Evolutionary conservation across 495 filamentous ascomycete genomes (phyloP).

Genomic region (Bathelium albidoporum): DNA sequence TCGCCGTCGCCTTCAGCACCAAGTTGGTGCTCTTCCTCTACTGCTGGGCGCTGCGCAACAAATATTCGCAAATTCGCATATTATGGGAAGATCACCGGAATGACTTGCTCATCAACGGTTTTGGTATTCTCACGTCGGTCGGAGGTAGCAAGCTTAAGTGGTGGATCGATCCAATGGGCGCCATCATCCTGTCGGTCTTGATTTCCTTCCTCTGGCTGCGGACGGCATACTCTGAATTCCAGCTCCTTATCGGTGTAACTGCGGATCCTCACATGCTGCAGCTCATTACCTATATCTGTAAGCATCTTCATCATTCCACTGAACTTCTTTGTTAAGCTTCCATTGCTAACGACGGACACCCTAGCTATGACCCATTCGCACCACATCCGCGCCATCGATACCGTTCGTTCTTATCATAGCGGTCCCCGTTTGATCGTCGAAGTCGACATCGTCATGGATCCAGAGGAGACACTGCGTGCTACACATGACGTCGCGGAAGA

Average conservation of each 20-base stretch:
- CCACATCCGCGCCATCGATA: conserved; percentile 74
- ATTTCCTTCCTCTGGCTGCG: conserved; percentile 71
- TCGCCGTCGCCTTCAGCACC: conserved; percentile 72
- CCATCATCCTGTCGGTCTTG: conserved; percentile 67
- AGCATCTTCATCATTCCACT: conserved; percentile 17
- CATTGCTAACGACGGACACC: not conserved
- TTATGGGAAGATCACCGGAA: conserved; percentile 55
- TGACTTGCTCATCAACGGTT: conserved; percentile 47
- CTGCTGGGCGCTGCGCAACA: conserved; percentile 82
- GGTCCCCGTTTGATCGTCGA: conserved; percentile 70
- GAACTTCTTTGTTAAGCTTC: not conserved
- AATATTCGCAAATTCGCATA: conserved; percentile 83
- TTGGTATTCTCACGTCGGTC: conserved; percentile 82
- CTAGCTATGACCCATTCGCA: conserved; percentile 78
- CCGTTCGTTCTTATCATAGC: conserved; percentile 83
- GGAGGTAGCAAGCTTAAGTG: conserved; percentile 77
- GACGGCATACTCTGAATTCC: conserved; percentile 82
- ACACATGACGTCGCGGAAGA: conserved; percentile 94
- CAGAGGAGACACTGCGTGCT: conserved; percentile 43
- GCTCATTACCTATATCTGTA: conserved; percentile 90
- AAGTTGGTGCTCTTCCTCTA: conserved; percentile 81
- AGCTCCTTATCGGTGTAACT: conserved; percentile 79
- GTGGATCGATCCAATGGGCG: conserved; percentile 94
- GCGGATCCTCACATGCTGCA: conserved; percentile 80
- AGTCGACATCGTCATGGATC: conserved; percentile 34